Conservation (phyloP, 1,284 basidiomycete genomes). For the Ganoderma resinaceum region DNA sequence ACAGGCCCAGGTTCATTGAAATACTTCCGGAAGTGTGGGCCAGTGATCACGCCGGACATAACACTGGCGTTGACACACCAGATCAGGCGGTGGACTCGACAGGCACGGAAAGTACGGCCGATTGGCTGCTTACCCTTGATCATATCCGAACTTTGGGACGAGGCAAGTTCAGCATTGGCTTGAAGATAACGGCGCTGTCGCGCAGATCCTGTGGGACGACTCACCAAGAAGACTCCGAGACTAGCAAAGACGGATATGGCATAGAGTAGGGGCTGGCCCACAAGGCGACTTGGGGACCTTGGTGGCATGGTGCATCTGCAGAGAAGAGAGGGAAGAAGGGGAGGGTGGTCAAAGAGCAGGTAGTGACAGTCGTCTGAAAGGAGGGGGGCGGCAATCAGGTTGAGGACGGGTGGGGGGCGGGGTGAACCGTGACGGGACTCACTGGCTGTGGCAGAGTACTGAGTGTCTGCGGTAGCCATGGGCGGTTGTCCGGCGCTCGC, state of each 20-base stretch:
- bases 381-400: conserved; percentile 12
- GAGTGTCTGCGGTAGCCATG: not conserved
- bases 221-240: conserved; percentile 87
- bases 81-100: conserved; percentile 9
- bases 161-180: conserved; percentile 27
- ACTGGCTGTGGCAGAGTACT: conserved; percentile 8
- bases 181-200: not conserved
- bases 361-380: conserved; percentile 20
- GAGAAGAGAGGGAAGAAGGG: conserved; percentile 14
- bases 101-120: conserved; percentile 3
- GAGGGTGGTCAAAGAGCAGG: conserved; percentile 10
- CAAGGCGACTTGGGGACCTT: conserved; percentile 54
- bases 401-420: not conserved
- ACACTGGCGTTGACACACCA: conserved; percentile 54
- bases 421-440: too few species aligned
- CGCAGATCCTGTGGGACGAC: conserved; percentile 32
- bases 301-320: conserved; percentile 42
- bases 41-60: conserved; percentile 94
- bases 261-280: conserved; percentile 85
- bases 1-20: conserved; percentile 81
- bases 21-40: conserved; percentile 86
- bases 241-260: conserved; percentile 86
- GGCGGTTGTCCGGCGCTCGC: conserved; percentile 19
- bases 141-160: conserved; percentile 81
- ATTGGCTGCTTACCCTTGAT: conserved; percentile 76